phyloP scores from a whole-genome alignment of 2,329 filamentous ascomycete genomes.

The Fusarium graminum region DNA sequence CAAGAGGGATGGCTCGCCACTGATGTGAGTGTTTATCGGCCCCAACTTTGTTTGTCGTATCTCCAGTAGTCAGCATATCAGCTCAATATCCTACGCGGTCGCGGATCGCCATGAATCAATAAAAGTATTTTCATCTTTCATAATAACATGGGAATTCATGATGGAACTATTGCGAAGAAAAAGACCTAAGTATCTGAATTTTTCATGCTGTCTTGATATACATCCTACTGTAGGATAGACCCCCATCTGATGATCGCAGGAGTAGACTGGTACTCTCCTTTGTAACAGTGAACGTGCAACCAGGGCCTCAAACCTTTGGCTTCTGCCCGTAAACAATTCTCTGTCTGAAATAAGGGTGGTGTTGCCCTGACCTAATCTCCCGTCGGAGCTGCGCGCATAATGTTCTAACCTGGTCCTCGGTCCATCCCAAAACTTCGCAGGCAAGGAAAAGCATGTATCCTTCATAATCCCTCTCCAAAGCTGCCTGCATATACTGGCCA shows the following conservation, averaged over 20 bases:
- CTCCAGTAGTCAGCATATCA: no score
- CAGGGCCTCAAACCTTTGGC: not conserved
- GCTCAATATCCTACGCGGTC: no score
- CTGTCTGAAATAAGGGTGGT: constrained; percentile 27
- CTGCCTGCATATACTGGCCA: constrained; percentile 16
- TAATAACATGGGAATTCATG: no score
- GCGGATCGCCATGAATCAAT: no score
- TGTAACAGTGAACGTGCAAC: not conserved
- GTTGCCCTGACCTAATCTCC: constrained; percentile 13
- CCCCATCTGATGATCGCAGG: not conserved
- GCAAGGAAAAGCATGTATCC: constrained; percentile 21
- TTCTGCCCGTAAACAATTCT: constrained; percentile 26
- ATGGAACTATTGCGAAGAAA: no score
- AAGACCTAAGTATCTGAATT: no score
- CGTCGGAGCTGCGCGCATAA: constrained; percentile 14
- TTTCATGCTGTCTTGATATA: no score
- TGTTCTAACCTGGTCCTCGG: not conserved
- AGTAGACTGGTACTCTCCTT: not conserved
- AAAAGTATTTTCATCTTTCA: no score
- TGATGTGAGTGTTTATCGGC: no score
- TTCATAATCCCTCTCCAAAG: constrained; percentile 21
- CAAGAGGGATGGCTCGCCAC: no score
- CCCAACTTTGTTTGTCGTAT: no score
- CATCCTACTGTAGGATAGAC: no score
- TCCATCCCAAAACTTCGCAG: constrained; percentile 19